Evolutionary conservation across 441 rosid genomes (phyloP).

Genomic region (Euphorbia celastroides): DNA sequence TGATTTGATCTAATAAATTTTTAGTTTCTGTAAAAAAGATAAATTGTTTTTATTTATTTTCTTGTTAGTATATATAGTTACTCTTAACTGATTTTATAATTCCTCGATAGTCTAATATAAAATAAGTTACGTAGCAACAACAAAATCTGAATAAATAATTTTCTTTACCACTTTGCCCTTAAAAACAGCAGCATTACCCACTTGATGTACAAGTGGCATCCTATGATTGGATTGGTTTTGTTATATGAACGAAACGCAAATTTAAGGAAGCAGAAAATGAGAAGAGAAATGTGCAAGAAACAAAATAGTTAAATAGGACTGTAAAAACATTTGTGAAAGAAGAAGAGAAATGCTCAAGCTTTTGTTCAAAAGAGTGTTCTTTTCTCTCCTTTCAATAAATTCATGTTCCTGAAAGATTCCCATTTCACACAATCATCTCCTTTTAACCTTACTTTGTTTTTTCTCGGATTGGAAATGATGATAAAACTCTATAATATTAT

Average conservation of each 20-base stretch:
- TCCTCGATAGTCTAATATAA: too few relatives aligned
- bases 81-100: too few relatives aligned
- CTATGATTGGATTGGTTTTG: neutral
- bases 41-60: too few relatives aligned
- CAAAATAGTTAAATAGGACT: conserved; percentile 4
- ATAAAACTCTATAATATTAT: neutral
- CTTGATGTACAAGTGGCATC: neutral
- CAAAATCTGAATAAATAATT: too few relatives aligned
- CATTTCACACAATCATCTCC: conserved; percentile 21
- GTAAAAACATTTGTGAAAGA: neutral
- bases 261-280: too few relatives aligned
- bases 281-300: too few relatives aligned
- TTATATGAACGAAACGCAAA: neutral
- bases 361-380: conserved; percentile 4
- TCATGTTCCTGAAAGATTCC: conserved; percentile 41
- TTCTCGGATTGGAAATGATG: conserved; percentile 13
- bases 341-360: conserved; percentile 17
- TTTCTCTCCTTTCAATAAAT: conserved; percentile 6
- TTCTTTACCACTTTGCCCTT: too few relatives aligned
- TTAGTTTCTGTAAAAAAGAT: too few relatives aligned
- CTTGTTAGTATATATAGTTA: too few relatives aligned
- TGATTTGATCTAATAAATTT: too few relatives aligned
- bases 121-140: too few relatives aligned
- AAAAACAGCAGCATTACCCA: neutral
- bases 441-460: conserved; percentile 17